Evolutionary conservation across 805 yeast species (phyloP).

Genomic region (Wickerhamiella bombiphila): DNA sequence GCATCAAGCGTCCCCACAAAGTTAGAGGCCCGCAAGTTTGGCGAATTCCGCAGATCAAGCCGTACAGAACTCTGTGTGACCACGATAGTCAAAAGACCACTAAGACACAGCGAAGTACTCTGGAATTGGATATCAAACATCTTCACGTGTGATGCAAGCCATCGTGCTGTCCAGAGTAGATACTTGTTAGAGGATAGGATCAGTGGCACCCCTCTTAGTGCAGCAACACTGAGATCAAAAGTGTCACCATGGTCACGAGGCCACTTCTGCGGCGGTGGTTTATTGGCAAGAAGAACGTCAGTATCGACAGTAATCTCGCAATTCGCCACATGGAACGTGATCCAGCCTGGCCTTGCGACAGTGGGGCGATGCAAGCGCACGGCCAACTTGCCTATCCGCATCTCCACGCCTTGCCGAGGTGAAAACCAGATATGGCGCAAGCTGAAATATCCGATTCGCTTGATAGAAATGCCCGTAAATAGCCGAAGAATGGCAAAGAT

Average conservation of each 20-base stretch:
- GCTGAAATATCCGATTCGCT: constrained; percentile 28
- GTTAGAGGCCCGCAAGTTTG: constrained; percentile 13
- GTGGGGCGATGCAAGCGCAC: constrained; percentile 27
- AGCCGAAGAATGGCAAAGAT: constrained; percentile 26
- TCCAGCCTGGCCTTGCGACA: constrained; percentile 28
- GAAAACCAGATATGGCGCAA: constrained; percentile 25
- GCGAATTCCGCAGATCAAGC: constrained; percentile 21
- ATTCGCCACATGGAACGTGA: constrained; percentile 22
- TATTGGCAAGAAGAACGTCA: constrained; percentile 5
- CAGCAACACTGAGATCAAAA: background rate
- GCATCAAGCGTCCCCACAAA: constrained; percentile 26
- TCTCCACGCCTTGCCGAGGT: constrained; percentile 23
- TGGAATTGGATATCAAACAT: constrained; percentile 19
- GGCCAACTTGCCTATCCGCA: constrained; percentile 25
- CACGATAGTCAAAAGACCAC: constrained; percentile 18
- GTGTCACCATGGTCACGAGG: constrained; percentile 1
- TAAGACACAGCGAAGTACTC: constrained; percentile 18
- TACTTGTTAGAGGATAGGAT: constrained; percentile 8
- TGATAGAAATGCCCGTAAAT: constrained; percentile 29
- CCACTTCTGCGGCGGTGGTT: constrained; percentile 3
- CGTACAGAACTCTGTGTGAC: constrained; percentile 19
- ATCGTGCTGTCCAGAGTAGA: constrained; percentile 9
- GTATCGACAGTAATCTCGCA: constrained; percentile 23
- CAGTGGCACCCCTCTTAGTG: constrained; percentile 11
- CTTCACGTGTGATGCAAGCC: constrained; percentile 16